These are phyloP conservation scores for Nitzschia sp. DNA, from an alignment of 108 stramenopile species.

Conservation along the genomic window DNA sequence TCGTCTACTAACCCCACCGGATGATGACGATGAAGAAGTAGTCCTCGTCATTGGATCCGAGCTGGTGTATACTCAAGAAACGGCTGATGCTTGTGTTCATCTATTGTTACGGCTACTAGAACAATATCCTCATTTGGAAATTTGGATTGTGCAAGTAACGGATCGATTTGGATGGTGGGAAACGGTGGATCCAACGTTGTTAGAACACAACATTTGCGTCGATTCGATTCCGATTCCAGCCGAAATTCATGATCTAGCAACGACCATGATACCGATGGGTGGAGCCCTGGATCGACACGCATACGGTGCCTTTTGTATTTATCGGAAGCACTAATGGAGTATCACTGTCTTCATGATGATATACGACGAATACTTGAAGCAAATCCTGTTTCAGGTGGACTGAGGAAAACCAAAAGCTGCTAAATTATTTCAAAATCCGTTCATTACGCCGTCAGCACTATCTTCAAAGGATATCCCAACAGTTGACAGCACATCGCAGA, in stretches of 20 bases:
- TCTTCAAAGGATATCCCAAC: too few relatives aligned
- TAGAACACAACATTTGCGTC: conserved; percentile 6
- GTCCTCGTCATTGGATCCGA: conserved; percentile 50
- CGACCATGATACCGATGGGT: conserved; percentile 32
- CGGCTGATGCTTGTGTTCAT: conserved; percentile 37
- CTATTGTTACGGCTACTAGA: conserved; percentile 23
- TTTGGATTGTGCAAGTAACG: conserved; percentile 48
- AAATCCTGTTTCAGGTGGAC: too few relatives aligned
- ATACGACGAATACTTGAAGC: too few relatives aligned
- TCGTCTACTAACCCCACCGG: too few relatives aligned
- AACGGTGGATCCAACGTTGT: conserved; percentile 24
- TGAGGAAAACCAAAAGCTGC: too few relatives aligned
- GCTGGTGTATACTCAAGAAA: conserved; percentile 47
- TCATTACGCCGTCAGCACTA: too few relatives aligned
- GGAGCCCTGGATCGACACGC: conserved; percentile 32
- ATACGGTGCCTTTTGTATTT: conserved; percentile 29
- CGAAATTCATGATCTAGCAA: conserved; percentile 30
- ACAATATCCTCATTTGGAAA: conserved; percentile 20
- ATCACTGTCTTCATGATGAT: too few relatives aligned
- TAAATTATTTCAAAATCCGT: too few relatives aligned
- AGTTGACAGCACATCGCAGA: too few relatives aligned
- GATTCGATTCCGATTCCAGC: conserved; percentile 20
- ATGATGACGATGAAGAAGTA: background rate
- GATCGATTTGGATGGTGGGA: conserved; percentile 52
- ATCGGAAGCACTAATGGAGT: background rate